Conservation (phyloP, 257 asterid species). For the Petunia axillaris region DNA sequence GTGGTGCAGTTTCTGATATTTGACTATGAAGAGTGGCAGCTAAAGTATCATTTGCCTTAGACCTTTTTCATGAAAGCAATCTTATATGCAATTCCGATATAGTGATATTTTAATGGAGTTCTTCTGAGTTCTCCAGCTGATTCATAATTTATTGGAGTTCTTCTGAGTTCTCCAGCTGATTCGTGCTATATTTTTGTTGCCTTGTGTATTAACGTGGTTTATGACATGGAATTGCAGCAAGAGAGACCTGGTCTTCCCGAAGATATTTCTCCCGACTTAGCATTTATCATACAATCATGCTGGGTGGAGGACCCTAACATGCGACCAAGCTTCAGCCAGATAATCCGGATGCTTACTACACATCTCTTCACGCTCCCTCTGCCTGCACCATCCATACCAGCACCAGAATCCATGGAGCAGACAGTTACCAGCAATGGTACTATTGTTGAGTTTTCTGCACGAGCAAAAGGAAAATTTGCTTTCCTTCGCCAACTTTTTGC, state of each 20-base stretch:
- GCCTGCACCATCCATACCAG: constrained; percentile 46
- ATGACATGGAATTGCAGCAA: constrained; percentile 62
- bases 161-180: neutral
- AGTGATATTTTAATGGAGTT: constrained; percentile 12
- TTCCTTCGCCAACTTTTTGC: constrained; percentile 90
- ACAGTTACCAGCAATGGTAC: constrained; percentile 53
- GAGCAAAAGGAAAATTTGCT: constrained; percentile 86
- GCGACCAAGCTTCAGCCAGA: constrained; percentile 93
- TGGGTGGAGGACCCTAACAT: constrained; percentile 99
- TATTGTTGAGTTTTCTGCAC: constrained; percentile 69
- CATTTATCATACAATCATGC: constrained; percentile 79
- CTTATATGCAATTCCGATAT: neutral
- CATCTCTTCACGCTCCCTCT: constrained; percentile 61
- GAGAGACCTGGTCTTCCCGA: constrained; percentile 85
- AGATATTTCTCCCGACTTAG: constrained; percentile 66
- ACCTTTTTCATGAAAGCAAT: neutral
- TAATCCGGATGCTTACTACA: constrained; percentile 82
- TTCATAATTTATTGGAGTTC: too few relatives aligned
- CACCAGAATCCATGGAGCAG: constrained; percentile 44
- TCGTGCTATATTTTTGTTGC: neutral
- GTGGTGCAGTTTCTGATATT: neutral
- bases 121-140: neutral
- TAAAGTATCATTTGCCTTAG: neutral
- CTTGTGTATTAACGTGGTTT: constrained; percentile 21
- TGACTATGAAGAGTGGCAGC: neutral